Evolutionary conservation across 1,284 basidiomycete species (phyloP).

Genomic region (Apiotrichum gamsii): DNA sequence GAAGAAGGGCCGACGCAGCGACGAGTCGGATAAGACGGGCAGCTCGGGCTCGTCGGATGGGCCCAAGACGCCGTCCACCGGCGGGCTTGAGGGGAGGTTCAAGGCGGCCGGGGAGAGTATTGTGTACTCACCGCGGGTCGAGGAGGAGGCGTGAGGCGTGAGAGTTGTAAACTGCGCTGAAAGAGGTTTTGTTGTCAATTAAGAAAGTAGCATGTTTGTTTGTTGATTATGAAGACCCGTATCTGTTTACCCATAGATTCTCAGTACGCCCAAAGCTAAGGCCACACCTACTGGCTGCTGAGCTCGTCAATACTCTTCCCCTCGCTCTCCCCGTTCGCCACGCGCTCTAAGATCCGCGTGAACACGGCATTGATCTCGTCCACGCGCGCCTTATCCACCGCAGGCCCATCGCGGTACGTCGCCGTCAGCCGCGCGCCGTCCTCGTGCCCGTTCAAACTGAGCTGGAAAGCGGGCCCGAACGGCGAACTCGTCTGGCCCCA

Average conservation of each 20-base stretch:
- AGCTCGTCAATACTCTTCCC: conserved; percentile 7
- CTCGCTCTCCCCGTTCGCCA: conserved; percentile 6
- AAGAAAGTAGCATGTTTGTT: background rate
- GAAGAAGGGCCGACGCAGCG: no score
- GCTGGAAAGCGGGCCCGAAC: conserved; percentile 16
- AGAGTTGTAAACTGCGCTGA: background rate
- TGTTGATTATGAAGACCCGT: background rate
- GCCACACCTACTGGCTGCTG: no score
- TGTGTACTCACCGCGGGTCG: no score
- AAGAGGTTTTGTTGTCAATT: background rate
- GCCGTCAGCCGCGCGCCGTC: conserved; percentile 25
- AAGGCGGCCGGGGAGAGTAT: no score
- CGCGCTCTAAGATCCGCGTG: conserved; percentile 6
- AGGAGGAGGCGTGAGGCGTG: background rate
- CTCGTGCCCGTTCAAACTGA: conserved; percentile 29
- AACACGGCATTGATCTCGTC: conserved; percentile 6
- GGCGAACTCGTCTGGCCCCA: conserved; percentile 31
- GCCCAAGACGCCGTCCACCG: no score
- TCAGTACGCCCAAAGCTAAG: no score
- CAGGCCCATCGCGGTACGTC: conserved; percentile 26
- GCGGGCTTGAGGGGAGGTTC: no score
- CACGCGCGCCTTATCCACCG: conserved; percentile 8
- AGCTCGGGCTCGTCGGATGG: no score
- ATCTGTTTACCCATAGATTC: background rate
- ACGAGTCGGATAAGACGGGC: no score